These are phyloP conservation scores for Tephrocybe sp. DNA, from an alignment of 768 basidiomycete genomes.

Conservation along the genomic window DNA sequence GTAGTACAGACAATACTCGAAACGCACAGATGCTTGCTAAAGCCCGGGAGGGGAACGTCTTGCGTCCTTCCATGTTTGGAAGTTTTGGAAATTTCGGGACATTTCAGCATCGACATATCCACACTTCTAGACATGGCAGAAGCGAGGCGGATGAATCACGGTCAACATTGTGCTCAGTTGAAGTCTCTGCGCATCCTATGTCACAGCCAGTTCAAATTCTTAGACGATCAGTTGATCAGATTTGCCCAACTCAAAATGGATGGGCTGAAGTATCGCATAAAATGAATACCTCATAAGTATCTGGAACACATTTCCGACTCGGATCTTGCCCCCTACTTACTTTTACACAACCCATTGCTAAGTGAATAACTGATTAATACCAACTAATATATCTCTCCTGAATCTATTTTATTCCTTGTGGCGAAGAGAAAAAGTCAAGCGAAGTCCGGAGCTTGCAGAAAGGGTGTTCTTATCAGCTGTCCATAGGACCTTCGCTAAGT, in stretches of 20 bases:
- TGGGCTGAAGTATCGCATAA: conserved; percentile 25
- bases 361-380: no score
- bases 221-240: conserved; percentile 29
- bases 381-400: no score
- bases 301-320: no score
- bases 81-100: conserved; percentile 28
- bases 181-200: conserved; percentile 27
- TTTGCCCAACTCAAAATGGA: conserved; percentile 30
- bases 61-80: conserved; percentile 28
- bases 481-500: no score
- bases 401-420: no score
- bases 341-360: no score
- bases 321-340: no score
- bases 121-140: conserved; percentile 35
- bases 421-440: no score
- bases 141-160: conserved; percentile 29
- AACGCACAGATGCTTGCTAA: background rate
- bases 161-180: conserved; percentile 23
- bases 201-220: conserved; percentile 22
- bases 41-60: background rate
- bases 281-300: no score
- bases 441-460: no score
- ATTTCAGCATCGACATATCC: conserved; percentile 27
- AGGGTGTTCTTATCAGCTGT: no score
- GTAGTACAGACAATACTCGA: conserved; percentile 28